Base-by-base conservation (phyloP, 2,329 filamentous ascomycete species). In the Hirsutella rhossiliensis region DNA sequence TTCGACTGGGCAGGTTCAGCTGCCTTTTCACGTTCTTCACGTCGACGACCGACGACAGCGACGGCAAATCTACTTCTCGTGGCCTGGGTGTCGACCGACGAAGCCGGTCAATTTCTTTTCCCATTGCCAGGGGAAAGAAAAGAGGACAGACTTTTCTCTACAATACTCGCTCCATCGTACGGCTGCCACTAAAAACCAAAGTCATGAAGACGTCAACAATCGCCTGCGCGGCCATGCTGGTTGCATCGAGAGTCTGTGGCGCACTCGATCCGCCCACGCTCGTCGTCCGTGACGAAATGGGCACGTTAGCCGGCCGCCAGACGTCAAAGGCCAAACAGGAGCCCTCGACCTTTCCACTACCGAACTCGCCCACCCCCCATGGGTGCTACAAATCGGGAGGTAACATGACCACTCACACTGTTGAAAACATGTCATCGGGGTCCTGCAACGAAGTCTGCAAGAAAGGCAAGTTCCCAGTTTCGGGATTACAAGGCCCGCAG, bases 401-500 rank as follows among this genome's bases (percentile, higher is more conserved):
- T 45, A 64, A 68, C 38, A 59, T 67, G 54, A 60, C 60, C 0
- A 42, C 49, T 7, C 48, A 50, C 5, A 50, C 56, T 0, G 46
- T 56, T 11, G 29, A 46, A 1, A 42, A 40, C 3, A 51, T 65
- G 19, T 60, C 61, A 5, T 64, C 63, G 12, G 72, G 71, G 43
- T 47, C 51, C 12, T 79, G 75, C 52, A 52, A 50, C 13, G 28
- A 51, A 0, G 42, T 53, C 1, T 77, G 73, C 54, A 56, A 62
- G 3, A 55, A 62, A 1, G 54, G 67, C 8, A 69, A 73, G 31
- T 66, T 61, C 29, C 52, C 71, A 1, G 82, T 87, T 8, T 76
- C 81, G 54, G 86, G 72, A 29, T 64, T 85, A 38, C 75, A 72
- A 8, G 70, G 72, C 17, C 75, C 75, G 15, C 67, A 70, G 17